Base-by-base conservation (phyloP, 306 rosid genomes). In the Inga oerstediana region DNA sequence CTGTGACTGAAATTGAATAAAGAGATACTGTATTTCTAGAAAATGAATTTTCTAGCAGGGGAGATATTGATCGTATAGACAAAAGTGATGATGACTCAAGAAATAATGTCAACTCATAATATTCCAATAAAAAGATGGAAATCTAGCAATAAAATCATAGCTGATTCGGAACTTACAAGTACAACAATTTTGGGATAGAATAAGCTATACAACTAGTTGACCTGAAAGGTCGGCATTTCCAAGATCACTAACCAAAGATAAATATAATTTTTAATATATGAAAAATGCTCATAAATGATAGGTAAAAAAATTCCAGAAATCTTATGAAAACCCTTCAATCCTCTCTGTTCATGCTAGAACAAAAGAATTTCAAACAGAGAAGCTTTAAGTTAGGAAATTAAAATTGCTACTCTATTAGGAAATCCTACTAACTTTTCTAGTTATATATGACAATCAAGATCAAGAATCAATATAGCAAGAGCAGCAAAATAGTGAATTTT, bases 121-220 rank as follows among this genome's bases (percentile, higher is more conserved):
- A 13, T 43, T 8, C 41, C 20, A 9, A 64, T 2, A 51, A 22
- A 75, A 66, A 43, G 44, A 43, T 34, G 27, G 3, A 72, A 49
- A 51, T 84, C 64, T 24, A 37, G 11, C 64, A 52, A 13, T 58
- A 32, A 34, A 66, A 69, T 68, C 43, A 30, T 68, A 24, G 16
- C 7, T 15, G 45, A 69, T 56, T 62, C 27, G 72, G 3, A 37
- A 81, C 97, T 91, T 87, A 94, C 98, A 94, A 81, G 90, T 88
- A 89, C 80, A 90, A 88, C 80, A 94, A 87, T 73, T 86, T 88
- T 64, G 43, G 1, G 52, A 94, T 78, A 75, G 85, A 7, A 93
- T 12, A 45, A 4, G 49, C 46, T 91, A 80, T 41, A 88, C 65
- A 81, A 87, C 98, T 45, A 45, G 49, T 45, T 45, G 49, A 45